Evolutionary conservation across 805 yeast species (phyloP), one percentile per base, ranked within the genome.

Genomic region (Starmerella asiatica): DNA sequence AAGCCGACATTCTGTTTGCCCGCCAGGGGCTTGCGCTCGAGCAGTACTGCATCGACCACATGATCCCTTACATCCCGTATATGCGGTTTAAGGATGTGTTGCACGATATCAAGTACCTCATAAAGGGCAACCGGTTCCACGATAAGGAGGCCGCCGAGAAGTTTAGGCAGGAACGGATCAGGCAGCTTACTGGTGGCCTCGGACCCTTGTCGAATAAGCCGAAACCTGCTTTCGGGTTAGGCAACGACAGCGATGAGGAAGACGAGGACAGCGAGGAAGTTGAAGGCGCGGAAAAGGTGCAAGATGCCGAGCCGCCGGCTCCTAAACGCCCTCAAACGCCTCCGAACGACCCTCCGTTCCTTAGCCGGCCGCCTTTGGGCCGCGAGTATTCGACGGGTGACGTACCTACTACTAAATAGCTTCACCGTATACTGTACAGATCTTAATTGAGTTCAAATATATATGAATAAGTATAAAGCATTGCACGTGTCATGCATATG

Each of bases 1-100:
- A 62, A 48, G 67, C 69, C 5, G 69, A 64, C 37, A 60, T 64
- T 29, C 50, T 64, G 38, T 64, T 64, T 49, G 69, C 69, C 20
- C 61, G 69, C 41, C 55, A 55, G 24, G 67, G 68, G 14, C 56
- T 61, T 33, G 56, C 58, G 21, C 55, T 64, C 21, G 69, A 64
- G 53, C 52, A 59, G 45, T 64, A 60, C 56, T 64, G 69, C 49
- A 42, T 56, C 33, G 58, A 60, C 47, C 57, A 64, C 51, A 50
- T 50, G 43, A 58, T 64, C 38, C 64, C 64, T 8, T 63, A 62
- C 51, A 60, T 64, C 36, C 63, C 67, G 12, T 64, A 60, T 47
- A 61, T 60, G 46, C 53, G 63, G 16, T 64, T 64, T 54, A 56
- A 56, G 43, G 67, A 64, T 36, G 61, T 65, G 37, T 50, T 59